Base-by-base conservation (phyloP, 345 rosid genomes). In the Eucalyptus sp. region DNA sequence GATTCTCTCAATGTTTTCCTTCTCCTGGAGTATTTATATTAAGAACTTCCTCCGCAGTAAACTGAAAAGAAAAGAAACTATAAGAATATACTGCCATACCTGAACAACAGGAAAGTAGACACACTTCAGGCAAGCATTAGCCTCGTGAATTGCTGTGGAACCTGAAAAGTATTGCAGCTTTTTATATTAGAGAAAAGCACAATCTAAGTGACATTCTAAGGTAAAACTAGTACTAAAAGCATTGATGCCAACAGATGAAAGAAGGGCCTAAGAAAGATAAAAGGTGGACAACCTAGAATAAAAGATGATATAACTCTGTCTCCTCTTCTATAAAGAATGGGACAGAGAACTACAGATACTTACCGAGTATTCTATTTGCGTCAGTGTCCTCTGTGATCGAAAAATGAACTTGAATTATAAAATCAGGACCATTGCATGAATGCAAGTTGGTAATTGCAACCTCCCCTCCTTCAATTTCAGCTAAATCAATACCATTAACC, bases 71-170 rank as follows among this genome's bases (percentile, higher is more conserved):
- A 66, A 86, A 58, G 12, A 37, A 52, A 80, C 37, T 15, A 17
- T 33, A n/a, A 1, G 33, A 29, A 33, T 17, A 2, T 6, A 41
- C 43, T 29, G 48, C 56, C 90, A 54, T 91, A 95, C 99, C 97
- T 94, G 94, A 86, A 83, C 62, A 88, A 95, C 86, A 41, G 98
- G 99, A 89, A 94, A 93, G 92, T 96, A 96, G 89, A 93, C 93
- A 91, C 93, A 95, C 89, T 91, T 94, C 41, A 95, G 93, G 87
- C 96, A 94, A 60, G 97, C 98, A 92, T 95, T 95, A 79, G 98
- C 99, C 88, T 86, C 88, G 80, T 48, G 90, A 87, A 87, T 86
- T 83, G 89, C 33, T 89, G 83, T 87, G 86, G 90, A 87, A 93
- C 94, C 95, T 94, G 91, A 62, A 20, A 89, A 52, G 76, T 64